A percentile compares a stretch with the other conserved stretches of the same genome.
Conservation (phyloP, 192 early-diverging fungal species). For the Coemansia sp. region DNA sequence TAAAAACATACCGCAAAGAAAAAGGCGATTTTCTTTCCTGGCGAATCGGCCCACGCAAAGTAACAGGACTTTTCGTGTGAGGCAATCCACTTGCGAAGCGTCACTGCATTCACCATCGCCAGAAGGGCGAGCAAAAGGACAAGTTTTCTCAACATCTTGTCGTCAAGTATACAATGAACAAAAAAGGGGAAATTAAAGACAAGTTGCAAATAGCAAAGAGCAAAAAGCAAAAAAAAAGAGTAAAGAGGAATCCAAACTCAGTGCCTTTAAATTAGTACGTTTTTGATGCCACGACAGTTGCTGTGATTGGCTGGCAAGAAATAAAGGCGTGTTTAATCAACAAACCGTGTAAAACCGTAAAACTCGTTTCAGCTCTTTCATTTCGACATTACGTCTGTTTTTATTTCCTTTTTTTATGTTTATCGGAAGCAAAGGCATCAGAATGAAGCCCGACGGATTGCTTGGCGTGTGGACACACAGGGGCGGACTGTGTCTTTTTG, state of each 20-base stretch:
- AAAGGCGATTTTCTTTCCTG: conserved; percentile 90
- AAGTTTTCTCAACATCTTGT: conserved; percentile 44
- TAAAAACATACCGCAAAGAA: conserved; percentile 72
- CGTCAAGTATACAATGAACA: background rate
- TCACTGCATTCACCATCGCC: conserved; percentile 55
- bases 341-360: too few relatives aligned
- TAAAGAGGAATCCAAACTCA: conserved; percentile 3
- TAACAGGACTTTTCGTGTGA: conserved; percentile 92
- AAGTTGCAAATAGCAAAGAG: background rate
- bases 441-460: conserved; percentile 7
- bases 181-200: conserved; percentile 4
- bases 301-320: conserved; percentile 24
- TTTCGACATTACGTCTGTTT: background rate
- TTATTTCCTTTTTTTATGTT: background rate
- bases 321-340: background rate
- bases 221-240: background rate
- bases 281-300: conserved; percentile 20
- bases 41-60: conserved; percentile 72
- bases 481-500: conserved; percentile 7
- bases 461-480: conserved; percentile 8
- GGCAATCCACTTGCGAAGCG: conserved; percentile 83
- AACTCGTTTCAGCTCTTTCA: background rate
- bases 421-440: background rate
- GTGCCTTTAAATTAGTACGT: background rate
- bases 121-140: conserved; percentile 48